Percentiles rank a stretch among this genome's conserved stretches.
phyloP scores from a whole-genome alignment of 345 rosid genomes.

The Salix viminalis region DNA sequence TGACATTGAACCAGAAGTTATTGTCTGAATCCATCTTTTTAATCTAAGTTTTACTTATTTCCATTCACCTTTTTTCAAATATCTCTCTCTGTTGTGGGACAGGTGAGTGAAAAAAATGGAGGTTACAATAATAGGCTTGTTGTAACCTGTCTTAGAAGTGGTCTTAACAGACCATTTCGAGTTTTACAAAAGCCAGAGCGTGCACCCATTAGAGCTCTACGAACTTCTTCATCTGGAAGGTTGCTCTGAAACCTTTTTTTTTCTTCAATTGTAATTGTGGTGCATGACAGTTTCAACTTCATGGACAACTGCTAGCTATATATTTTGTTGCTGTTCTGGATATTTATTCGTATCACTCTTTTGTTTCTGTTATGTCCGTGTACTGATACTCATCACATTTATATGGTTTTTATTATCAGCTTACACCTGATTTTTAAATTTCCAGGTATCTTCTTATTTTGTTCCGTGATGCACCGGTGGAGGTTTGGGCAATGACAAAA shows the following conservation, averaged over 20 bases:
- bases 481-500: slow-evolving; percentile 99
- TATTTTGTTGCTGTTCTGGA: background rate
- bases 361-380: background rate
- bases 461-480: slow-evolving; percentile 98
- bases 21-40: background rate
- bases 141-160: slow-evolving; percentile 93
- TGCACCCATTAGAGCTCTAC: slow-evolving; percentile 87
- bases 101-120: slow-evolving; percentile 89
- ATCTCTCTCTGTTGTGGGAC: slow-evolving; percentile 15
- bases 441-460: slow-evolving; percentile 93
- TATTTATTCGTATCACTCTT: background rate
- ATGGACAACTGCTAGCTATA: background rate
- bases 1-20: background rate
- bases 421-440: slow-evolving; percentile 3
- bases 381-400: background rate
- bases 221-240: slow-evolving; percentile 99
- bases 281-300: background rate
- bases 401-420: background rate
- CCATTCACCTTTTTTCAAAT: background rate
- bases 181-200: slow-evolving; percentile 95
- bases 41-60: background rate
- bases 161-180: slow-evolving; percentile 82
- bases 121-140: slow-evolving; percentile 85
- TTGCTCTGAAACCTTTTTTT: slow-evolving; percentile 26
- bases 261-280: background rate